Evolutionary conservation across 108 stramenopile genomes (phyloP).

Genomic region (Mediolabrus comicus): DNA sequence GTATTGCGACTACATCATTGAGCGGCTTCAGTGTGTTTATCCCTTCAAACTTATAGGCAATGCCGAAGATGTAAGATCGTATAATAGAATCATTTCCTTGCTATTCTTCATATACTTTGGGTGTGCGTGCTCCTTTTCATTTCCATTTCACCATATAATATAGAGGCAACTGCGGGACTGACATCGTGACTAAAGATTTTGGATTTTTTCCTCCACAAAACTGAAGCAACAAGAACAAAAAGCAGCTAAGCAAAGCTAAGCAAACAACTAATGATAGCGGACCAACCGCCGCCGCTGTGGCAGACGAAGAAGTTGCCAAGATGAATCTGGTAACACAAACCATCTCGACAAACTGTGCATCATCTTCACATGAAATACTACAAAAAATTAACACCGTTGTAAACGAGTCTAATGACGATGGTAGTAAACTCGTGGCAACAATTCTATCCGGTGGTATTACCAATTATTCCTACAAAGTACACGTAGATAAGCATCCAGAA

Average conservation of each 20-base stretch:
- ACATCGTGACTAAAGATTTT: no score
- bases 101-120: no score
- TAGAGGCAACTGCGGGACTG: no score
- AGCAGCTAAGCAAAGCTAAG: no score
- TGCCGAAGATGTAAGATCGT: no score
- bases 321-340: not conserved
- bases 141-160: no score
- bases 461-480: conserved; percentile 14
- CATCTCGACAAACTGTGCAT: not conserved
- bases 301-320: not conserved
- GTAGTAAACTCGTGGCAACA: not conserved
- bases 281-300: no score
- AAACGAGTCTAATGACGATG: not conserved
- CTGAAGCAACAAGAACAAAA: no score
- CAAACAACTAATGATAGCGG: no score
- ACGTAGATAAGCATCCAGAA: not conserved
- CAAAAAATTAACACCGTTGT: not conserved
- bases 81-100: no score
- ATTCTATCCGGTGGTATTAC: conserved; percentile 7
- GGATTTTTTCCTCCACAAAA: no score
- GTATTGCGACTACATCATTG: conserved; percentile 92
- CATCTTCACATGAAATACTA: not conserved
- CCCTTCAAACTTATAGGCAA: conserved; percentile 76
- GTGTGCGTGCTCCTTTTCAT: no score
- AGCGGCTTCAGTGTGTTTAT: conserved; percentile 95